These are phyloP conservation scores for Saccharomyces hybrid DNA, from an alignment of 1,139 yeast genomes.

Conservation along the genomic window DNA sequence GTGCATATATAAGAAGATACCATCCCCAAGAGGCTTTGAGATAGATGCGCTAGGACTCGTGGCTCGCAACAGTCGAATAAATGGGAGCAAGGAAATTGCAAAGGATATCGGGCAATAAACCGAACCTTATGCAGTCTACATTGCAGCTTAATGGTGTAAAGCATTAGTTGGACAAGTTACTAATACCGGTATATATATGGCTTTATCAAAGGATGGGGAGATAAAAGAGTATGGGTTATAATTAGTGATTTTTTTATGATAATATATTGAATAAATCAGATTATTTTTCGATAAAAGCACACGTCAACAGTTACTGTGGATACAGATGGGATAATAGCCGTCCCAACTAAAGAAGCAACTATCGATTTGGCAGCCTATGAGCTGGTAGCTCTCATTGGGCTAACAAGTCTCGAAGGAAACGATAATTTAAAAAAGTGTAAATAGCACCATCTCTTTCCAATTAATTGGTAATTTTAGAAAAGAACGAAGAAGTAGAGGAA, in stretches of 20 bases:
- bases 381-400: background rate
- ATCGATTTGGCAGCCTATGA: background rate
- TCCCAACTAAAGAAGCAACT: background rate
- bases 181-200: constrained; percentile 29
- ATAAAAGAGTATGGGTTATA: constrained; percentile 1
- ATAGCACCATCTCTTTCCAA: background rate
- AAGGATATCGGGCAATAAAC: background rate
- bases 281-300: constrained; percentile 27
- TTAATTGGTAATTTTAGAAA: background rate
- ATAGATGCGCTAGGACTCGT: background rate
- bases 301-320: background rate
- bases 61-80: background rate
- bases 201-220: background rate
- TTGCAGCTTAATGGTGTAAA: constrained; percentile 18
- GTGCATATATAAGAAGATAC: background rate
- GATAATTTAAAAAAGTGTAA: background rate
- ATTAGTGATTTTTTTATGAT: constrained; percentile 1
- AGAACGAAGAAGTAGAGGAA: background rate
- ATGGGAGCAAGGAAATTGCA: background rate
- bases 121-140: background rate
- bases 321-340: background rate
- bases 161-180: constrained; percentile 28
- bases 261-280: background rate
- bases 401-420: background rate
- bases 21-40: background rate